A percentile compares a stretch with the other conserved stretches of the same genome.
Conservation (phyloP, 2,329 filamentous ascomycete genomes). For the Neopestalotiopsis rosae region DNA sequence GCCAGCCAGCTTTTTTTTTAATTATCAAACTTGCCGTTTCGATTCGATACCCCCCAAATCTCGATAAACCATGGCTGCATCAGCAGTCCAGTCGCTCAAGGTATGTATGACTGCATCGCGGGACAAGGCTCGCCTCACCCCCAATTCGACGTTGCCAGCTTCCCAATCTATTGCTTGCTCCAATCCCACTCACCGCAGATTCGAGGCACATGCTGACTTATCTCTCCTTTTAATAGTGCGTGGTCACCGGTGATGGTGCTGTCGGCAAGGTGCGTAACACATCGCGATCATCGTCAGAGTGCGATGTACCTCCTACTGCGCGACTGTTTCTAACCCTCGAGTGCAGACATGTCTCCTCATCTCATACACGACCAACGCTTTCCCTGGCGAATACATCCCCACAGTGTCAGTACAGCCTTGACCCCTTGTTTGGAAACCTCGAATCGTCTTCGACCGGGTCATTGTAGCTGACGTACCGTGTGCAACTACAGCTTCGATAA, state of each 20-base stretch:
- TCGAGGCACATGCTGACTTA: conserved; percentile 35
- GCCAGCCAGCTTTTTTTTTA: not conserved
- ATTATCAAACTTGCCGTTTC: conserved; percentile 22
- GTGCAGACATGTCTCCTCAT: conserved; percentile 94
- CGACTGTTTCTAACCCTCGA: conserved; percentile 34
- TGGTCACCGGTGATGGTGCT: conserved; percentile 98
- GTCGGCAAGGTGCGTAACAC: conserved; percentile 83
- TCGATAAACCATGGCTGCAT: conserved; percentile 72
- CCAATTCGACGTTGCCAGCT: conserved; percentile 17
- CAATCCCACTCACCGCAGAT: conserved; percentile 3
- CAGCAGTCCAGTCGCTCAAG: conserved; percentile 90
- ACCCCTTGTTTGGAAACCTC: not conserved
- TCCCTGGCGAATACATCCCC: conserved; percentile 99
- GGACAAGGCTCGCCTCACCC: conserved; percentile 1
- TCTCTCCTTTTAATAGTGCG: conserved; percentile 67
- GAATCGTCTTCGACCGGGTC: not conserved
- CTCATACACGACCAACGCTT: conserved; percentile 98
- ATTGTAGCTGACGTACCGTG: conserved; percentile 14
- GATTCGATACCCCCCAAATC: conserved; percentile 22
- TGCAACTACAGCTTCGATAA: conserved; percentile 80
- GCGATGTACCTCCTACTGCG: conserved; percentile 19
- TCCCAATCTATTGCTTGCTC: conserved; percentile 17
- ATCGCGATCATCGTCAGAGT: conserved; percentile 8
- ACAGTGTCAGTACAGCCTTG: conserved; percentile 74
- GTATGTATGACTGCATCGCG: conserved; percentile 51